Conservation (phyloP, 768 basidiomycete genomes). For the Russula olivacea region DNA sequence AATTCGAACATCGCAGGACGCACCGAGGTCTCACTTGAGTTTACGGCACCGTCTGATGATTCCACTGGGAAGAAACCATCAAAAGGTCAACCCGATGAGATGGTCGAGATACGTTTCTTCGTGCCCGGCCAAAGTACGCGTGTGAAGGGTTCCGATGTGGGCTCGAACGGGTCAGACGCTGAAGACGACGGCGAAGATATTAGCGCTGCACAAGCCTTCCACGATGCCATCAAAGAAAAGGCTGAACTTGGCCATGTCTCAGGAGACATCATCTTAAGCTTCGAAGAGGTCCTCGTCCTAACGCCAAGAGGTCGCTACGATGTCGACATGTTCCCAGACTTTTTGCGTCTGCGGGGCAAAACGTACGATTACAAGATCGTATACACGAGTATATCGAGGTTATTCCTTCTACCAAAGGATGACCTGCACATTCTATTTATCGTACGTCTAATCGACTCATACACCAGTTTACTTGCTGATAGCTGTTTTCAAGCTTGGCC, state of each 20-base stretch:
- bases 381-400: slow-evolving; percentile 76
- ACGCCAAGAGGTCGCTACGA: slow-evolving; percentile 97
- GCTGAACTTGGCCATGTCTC: slow-evolving; percentile 89
- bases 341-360: slow-evolving; percentile 92
- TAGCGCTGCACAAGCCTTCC: slow-evolving; percentile 93
- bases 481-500: slow-evolving; percentile 54
- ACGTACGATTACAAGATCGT: slow-evolving; percentile 99
- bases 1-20: slow-evolving; percentile 98
- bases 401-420: slow-evolving; percentile 95
- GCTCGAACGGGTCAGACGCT: slow-evolving; percentile 65
- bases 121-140: slow-evolving; percentile 76
- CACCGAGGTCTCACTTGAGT: slow-evolving; percentile 98
- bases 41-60: slow-evolving; percentile 51
- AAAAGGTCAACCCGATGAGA: slow-evolving; percentile 59
- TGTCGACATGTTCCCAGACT: slow-evolving; percentile 96
- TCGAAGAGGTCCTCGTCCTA: slow-evolving; percentile 89
- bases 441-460: slow-evolving; percentile 41
- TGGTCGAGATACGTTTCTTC: slow-evolving; percentile 95
- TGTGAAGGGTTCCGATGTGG: slow-evolving; percentile 57
- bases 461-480: background rate
- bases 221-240: slow-evolving; percentile 92
- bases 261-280: slow-evolving; percentile 89
- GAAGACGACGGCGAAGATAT: slow-evolving; percentile 73
- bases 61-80: slow-evolving; percentile 39
- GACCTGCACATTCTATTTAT: slow-evolving; percentile 95